These are phyloP conservation scores for Hordeum pubiflorum DNA, from an alignment of 202 grass and related monocot genomes.

Conservation along the genomic window DNA sequence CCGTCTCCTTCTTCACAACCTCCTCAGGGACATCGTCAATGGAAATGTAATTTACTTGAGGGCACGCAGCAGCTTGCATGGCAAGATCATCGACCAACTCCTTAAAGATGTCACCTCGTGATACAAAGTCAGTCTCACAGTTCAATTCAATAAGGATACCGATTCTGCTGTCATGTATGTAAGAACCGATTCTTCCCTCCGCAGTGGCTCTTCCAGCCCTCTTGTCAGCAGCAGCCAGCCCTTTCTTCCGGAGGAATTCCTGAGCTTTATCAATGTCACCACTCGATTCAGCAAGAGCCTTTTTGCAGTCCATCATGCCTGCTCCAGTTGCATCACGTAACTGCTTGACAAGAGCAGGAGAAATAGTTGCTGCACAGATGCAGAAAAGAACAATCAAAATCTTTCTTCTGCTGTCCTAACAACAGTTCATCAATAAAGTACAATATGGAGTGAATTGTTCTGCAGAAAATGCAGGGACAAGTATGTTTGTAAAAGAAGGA, in stretches of 20 bases:
- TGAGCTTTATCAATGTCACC: constrained; percentile 83
- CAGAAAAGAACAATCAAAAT: constrained; percentile 35
- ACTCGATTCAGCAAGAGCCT: constrained; percentile 72
- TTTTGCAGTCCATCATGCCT: constrained; percentile 99
- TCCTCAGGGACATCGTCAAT: constrained; percentile 86
- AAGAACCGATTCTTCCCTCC: constrained; percentile 87
- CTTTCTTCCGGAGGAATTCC: constrained; percentile 89
- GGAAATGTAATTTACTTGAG: constrained; percentile 77
- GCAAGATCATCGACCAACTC: constrained; percentile 87
- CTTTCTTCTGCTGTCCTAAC: constrained; percentile 16
- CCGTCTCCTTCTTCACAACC: constrained; percentile 70
- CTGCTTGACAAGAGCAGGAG: constrained; percentile 90
- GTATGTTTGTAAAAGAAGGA: neutral
- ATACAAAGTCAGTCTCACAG: constrained; percentile 98
- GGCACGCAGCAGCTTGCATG: constrained; percentile 95
- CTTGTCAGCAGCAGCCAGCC: constrained; percentile 89
- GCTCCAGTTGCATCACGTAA: constrained; percentile 91
- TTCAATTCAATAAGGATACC: constrained; percentile 91
- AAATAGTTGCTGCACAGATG: constrained; percentile 62
- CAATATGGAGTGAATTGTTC: constrained; percentile 5
- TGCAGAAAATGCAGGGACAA: constrained; percentile 2
- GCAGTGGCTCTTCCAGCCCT: constrained; percentile 78
- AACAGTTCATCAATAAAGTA: constrained; percentile 19
- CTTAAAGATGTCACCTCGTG: constrained; percentile 86
- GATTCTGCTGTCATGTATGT: constrained; percentile 87